Percentiles rank a stretch among this genome's conserved stretches.
These are phyloP conservation scores for Tagetes erecta DNA, from an alignment of 129 eudicot species.

Conservation along the genomic window DNA sequence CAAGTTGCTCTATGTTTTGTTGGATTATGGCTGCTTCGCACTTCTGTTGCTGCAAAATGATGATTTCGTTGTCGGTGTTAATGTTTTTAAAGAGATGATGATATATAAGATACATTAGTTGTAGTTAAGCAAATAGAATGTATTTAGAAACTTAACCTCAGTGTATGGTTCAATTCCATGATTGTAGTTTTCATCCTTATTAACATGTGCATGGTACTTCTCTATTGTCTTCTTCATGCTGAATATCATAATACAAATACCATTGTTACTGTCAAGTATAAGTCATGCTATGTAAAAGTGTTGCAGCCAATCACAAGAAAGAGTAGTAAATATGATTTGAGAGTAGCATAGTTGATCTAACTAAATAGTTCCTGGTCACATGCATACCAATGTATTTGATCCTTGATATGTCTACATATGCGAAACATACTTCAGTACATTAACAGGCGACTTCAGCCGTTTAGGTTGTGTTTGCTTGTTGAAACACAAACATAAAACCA, in stretches of 20 bases:
- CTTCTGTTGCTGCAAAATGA: constrained; percentile 46
- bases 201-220: constrained; percentile 40
- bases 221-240: constrained; percentile 54
- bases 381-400: no score
- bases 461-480: no score
- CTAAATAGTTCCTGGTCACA: no score
- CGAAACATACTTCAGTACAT: no score
- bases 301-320: no score
- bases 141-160: constrained; percentile 35
- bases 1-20: constrained; percentile 50
- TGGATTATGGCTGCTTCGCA: constrained; percentile 42
- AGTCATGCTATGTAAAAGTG: background rate
- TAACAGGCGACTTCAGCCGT: no score
- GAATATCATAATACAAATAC: background rate
- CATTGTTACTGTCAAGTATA: background rate
- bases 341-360: no score
- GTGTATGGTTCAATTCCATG: constrained; percentile 22
- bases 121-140: background rate
- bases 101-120: background rate
- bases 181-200: constrained; percentile 10
- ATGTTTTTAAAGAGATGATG: background rate
- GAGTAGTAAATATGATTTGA: no score
- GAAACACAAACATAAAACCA: no score
- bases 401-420: no score
- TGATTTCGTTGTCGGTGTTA: background rate